These are phyloP conservation scores for Zymoseptoria brevis DNA, from an alignment of 2,329 filamentous ascomycete species.

Conservation along the genomic window DNA sequence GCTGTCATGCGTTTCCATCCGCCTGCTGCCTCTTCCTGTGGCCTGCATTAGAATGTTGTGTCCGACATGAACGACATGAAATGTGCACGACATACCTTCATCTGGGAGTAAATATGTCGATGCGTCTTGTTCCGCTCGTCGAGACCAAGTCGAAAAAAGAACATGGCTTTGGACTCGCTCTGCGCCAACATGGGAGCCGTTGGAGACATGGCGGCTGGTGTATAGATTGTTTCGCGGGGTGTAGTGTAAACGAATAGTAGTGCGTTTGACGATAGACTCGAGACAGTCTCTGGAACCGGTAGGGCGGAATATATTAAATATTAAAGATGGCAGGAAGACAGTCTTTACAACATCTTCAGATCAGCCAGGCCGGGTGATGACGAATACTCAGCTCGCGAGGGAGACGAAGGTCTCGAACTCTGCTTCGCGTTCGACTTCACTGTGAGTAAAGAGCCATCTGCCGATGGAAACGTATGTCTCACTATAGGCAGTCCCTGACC, in stretches of 20 bases:
- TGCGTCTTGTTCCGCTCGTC: slow-evolving; percentile 29
- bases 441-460: neutral
- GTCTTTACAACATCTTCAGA: neutral
- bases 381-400: neutral
- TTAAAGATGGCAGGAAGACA: neutral
- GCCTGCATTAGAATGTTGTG: neutral
- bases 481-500: neutral
- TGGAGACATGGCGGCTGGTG: slow-evolving; percentile 8
- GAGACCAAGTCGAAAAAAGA: slow-evolving; percentile 34
- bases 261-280: neutral
- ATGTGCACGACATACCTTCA: slow-evolving; percentile 30
- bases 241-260: neutral
- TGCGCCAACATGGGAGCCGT: slow-evolving; percentile 26
- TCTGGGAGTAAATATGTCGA: slow-evolving; percentile 31
- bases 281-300: neutral
- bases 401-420: neutral
- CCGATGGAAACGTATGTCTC: neutral
- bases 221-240: neutral
- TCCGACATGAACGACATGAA: neutral
- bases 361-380: neutral
- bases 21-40: slow-evolving; percentile 32
- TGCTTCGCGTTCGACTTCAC: neutral
- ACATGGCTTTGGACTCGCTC: slow-evolving; percentile 35
- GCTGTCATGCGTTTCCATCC: slow-evolving; percentile 34
- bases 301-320: neutral